These are phyloP conservation scores for Phyllosticta citribraziliensis DNA, from an alignment of 2,329 filamentous ascomycete genomes.

Conservation along the genomic window DNA sequence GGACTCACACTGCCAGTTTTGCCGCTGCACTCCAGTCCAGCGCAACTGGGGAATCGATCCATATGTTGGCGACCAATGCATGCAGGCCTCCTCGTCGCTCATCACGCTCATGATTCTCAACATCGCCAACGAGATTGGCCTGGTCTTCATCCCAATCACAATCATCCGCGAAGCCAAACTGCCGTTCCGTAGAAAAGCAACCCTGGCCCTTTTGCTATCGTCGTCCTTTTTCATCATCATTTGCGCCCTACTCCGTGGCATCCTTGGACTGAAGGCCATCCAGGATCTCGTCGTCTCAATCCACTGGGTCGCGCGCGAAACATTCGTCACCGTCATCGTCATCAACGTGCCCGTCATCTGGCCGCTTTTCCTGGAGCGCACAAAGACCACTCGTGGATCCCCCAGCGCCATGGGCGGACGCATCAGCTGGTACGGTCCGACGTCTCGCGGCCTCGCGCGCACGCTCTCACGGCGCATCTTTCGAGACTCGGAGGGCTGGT, in stretches of 20 bases:
- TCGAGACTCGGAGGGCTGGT: background rate
- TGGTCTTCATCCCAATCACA: constrained; percentile 33
- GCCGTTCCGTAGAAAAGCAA: constrained; percentile 28
- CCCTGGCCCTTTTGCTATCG: constrained; percentile 32
- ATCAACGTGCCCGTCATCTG: constrained; percentile 35
- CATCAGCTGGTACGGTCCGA: background rate
- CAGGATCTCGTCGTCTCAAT: constrained; percentile 27
- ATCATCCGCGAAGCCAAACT: constrained; percentile 33
- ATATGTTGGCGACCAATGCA: constrained; percentile 32
- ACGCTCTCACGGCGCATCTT: background rate
- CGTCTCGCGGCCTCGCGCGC: background rate
- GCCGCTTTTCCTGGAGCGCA: constrained; percentile 23
- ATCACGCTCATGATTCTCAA: constrained; percentile 29
- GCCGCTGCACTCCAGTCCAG: constrained; percentile 26
- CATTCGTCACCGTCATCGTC: constrained; percentile 37
- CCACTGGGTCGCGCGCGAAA: constrained; percentile 37
- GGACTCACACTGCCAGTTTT: background rate
- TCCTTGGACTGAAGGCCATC: constrained; percentile 29
- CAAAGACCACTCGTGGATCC: background rate
- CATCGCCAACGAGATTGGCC: constrained; percentile 29
- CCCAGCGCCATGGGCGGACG: background rate
- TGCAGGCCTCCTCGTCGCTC: constrained; percentile 24
- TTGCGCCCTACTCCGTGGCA: constrained; percentile 33
- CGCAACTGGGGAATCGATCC: constrained; percentile 35
- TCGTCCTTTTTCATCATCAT: constrained; percentile 37